A percentile compares a stretch with the other conserved stretches of the same genome.
Evolutionary conservation across 192 early-diverging fungal genomes (phyloP).

Genomic region (Coemansia guatemalensis): DNA sequence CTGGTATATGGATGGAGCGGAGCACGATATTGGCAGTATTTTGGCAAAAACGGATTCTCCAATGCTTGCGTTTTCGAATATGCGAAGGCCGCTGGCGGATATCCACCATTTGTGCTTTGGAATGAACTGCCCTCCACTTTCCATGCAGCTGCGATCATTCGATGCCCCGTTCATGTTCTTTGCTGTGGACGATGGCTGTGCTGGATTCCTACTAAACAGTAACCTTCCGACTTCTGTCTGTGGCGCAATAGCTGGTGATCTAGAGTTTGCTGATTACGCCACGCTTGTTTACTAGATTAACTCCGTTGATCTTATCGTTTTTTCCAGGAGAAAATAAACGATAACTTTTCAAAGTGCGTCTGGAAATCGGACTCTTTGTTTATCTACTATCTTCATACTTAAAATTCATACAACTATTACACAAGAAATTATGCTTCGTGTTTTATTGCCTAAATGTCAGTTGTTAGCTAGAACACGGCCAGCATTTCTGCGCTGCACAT

Average conservation of each 20-base stretch:
- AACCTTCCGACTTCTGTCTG: constrained; percentile 6
- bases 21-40: constrained; percentile 1
- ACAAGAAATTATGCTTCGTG: too few species aligned
- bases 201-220: constrained; percentile 23
- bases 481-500: too few species aligned
- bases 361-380: too few species aligned
- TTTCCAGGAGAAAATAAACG: not conserved
- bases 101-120: constrained; percentile 10
- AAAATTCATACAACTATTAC: too few species aligned
- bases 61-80: constrained; percentile 28
- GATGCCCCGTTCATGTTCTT: constrained; percentile 26
- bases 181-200: constrained; percentile 18
- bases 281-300: constrained; percentile 7
- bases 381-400: too few species aligned
- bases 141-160: constrained; percentile 25
- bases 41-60: constrained; percentile 23
- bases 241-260: constrained; percentile 2
- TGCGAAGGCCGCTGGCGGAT: constrained; percentile 3
- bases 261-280: constrained; percentile 7
- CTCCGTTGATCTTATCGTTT: not conserved
- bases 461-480: too few species aligned
- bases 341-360: too few species aligned
- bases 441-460: too few species aligned
- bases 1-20: not conserved
- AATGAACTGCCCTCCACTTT: not conserved